Percentiles rank a stretch among this genome's conserved stretches.
phyloP scores from a whole-genome alignment of 2,329 filamentous ascomycete genomes.

The Hypoxylon sp. region DNA sequence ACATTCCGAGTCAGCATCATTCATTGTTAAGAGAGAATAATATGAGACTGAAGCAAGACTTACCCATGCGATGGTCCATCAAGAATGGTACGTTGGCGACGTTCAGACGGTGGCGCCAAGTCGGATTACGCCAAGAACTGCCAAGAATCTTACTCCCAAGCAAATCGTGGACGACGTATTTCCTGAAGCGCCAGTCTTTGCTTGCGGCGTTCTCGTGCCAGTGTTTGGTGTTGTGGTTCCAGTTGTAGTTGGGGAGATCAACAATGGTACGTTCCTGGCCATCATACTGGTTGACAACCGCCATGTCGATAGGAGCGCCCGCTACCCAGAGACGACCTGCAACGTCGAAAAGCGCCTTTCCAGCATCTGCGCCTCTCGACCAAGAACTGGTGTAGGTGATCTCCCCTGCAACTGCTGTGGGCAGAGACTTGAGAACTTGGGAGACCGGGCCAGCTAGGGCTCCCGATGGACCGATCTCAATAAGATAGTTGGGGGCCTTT shows the following conservation, averaged over 20 bases:
- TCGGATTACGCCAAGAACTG: constrained; percentile 36
- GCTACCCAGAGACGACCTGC: constrained; percentile 47
- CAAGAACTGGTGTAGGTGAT: constrained; percentile 11
- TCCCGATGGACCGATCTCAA: constrained; percentile 48
- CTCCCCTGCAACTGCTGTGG: background rate
- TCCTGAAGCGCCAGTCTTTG: constrained; percentile 43
- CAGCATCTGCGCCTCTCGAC: constrained; percentile 34
- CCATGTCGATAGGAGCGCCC: constrained; percentile 39
- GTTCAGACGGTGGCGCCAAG: constrained; percentile 28
- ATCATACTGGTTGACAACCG: constrained; percentile 42
- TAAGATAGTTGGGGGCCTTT: constrained; percentile 37
- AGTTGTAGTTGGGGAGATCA: constrained; percentile 50
- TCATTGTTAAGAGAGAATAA: background rate
- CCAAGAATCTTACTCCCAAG: constrained; percentile 44
- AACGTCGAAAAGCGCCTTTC: constrained; percentile 37
- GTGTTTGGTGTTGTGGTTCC: constrained; percentile 48
- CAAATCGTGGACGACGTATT: constrained; percentile 44
- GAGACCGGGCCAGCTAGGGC: constrained; percentile 46
- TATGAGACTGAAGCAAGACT: background rate
- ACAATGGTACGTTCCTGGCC: constrained; percentile 27
- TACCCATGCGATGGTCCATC: constrained; percentile 61
- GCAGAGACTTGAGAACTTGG: constrained; percentile 45
- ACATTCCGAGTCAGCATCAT: background rate
- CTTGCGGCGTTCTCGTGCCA: constrained; percentile 48
- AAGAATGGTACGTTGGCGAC: constrained; percentile 57